phyloP scores from a whole-genome alignment of 306 rosid species.

The Benincasa hispida region DNA sequence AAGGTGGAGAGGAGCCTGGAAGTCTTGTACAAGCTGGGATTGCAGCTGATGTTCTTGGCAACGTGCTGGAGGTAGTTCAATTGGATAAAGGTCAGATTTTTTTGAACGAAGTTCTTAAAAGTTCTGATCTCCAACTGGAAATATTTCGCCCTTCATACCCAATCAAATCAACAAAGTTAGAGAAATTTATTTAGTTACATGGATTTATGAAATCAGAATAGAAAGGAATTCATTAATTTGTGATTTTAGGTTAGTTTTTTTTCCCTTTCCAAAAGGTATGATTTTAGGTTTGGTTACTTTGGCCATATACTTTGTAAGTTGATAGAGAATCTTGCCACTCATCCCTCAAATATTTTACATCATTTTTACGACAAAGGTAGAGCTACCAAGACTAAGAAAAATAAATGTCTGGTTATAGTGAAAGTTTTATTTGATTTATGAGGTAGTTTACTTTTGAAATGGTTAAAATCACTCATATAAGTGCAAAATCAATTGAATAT shows the following conservation, averaged over 20 bases:
- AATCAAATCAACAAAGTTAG: conserved; percentile 35
- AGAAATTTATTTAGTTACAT: conserved; percentile 42
- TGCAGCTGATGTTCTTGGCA: conserved; percentile 73
- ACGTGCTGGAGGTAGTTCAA: conserved; percentile 42
- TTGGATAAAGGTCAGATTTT: conserved; percentile 40
- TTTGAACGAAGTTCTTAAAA: conserved; percentile 23
- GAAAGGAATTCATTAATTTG: background rate
- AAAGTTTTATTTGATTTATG: too few species aligned
- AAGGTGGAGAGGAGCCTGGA: conserved; percentile 76
- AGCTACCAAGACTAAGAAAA: too few species aligned
- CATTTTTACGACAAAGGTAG: too few species aligned
- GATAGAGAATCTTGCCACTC: background rate
- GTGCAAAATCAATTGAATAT: too few species aligned
- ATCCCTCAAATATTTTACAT: background rate
- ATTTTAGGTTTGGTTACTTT: background rate
- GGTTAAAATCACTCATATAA: too few species aligned
- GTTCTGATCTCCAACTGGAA: conserved; percentile 45
- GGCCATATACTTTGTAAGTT: background rate
- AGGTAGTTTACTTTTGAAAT: too few species aligned
- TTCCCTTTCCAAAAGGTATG: background rate
- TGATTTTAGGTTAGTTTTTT: background rate
- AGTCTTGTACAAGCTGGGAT: conserved; percentile 42
- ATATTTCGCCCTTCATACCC: conserved; percentile 46
- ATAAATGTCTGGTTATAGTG: too few species aligned
- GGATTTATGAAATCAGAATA: background rate